Percentiles rank a stretch among this genome's conserved stretches.
Evolutionary conservation across 306 rosid species (phyloP).

Genomic region (Citrullus mucosospermus): DNA sequence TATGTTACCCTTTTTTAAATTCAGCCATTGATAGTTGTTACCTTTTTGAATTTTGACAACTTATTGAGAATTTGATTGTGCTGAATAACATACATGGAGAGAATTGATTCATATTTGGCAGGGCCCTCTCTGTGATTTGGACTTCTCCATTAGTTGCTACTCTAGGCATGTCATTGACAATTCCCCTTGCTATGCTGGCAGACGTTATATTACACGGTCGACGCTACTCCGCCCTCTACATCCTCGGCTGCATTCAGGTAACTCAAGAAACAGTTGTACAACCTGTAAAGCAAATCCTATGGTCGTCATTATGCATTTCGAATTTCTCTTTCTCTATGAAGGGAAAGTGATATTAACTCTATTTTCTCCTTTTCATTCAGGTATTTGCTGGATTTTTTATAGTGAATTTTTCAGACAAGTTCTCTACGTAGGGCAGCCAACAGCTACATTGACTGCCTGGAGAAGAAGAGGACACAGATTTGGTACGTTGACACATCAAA

Average conservation of each 20-base stretch:
- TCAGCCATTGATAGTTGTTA: background rate
- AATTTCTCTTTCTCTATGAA: background rate
- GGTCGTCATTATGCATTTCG: background rate
- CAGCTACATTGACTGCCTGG: background rate
- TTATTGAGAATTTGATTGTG: background rate
- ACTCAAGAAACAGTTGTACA: no score
- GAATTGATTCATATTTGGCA: conserved; percentile 10
- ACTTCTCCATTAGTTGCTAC: conserved; percentile 66
- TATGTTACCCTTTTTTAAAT: no score
- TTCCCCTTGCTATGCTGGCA: conserved; percentile 73
- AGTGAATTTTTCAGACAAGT: conserved; percentile 48
- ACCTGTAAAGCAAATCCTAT: no score
- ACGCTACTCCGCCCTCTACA: conserved; percentile 40
- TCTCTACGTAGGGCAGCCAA: conserved; percentile 19
- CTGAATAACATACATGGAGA: background rate
- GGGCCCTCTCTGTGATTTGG: conserved; percentile 77
- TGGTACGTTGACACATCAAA: background rate
- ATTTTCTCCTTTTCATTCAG: conserved; percentile 17
- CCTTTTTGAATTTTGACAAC: background rate
- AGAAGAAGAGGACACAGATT: background rate
- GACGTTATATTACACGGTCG: conserved; percentile 60
- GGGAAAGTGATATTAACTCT: background rate
- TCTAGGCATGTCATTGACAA: conserved; percentile 60
- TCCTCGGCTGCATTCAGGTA: conserved; percentile 65
- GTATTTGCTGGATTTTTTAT: conserved; percentile 59